Conservation (phyloP, 331 rosid genomes). For the Telfairia occidentalis region DNA sequence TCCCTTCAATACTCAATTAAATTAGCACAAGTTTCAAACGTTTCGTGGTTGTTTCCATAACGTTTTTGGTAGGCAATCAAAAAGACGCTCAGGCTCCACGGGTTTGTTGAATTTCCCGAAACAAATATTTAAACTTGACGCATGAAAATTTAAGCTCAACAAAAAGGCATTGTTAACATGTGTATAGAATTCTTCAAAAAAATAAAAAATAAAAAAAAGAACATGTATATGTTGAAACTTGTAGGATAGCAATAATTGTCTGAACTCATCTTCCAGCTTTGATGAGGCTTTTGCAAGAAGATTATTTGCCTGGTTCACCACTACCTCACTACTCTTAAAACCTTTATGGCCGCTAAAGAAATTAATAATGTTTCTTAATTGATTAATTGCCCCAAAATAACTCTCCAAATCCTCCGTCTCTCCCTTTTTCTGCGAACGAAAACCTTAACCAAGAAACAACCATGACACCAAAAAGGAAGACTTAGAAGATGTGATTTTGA, state of each 20-base stretch:
- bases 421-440: too few relatives aligned
- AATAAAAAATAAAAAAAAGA: not conserved
- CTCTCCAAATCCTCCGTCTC: constrained; percentile 90
- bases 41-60: too few relatives aligned
- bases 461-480: too few relatives aligned
- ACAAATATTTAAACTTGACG: not conserved
- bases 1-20: too few relatives aligned
- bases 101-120: constrained; percentile 60
- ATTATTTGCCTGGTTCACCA: constrained; percentile 55
- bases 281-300: constrained; percentile 78
- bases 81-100: constrained; percentile 98
- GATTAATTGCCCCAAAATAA: constrained; percentile 79
- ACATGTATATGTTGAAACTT: constrained; percentile 69
- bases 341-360: constrained; percentile 64
- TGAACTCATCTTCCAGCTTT: constrained; percentile 84
- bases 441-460: too few relatives aligned
- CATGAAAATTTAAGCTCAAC: not conserved
- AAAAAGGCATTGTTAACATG: not conserved
- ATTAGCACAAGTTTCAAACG: too few relatives aligned
- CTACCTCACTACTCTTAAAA: constrained; percentile 61
- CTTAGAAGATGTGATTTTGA: too few relatives aligned
- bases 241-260: constrained; percentile 58
- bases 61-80: constrained; percentile 94
- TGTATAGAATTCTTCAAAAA: not conserved
- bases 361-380: constrained; percentile 62